These are phyloP conservation scores for Penicillium mononematosum DNA, from an alignment of 495 filamentous ascomycete species.

Conservation along the genomic window DNA sequence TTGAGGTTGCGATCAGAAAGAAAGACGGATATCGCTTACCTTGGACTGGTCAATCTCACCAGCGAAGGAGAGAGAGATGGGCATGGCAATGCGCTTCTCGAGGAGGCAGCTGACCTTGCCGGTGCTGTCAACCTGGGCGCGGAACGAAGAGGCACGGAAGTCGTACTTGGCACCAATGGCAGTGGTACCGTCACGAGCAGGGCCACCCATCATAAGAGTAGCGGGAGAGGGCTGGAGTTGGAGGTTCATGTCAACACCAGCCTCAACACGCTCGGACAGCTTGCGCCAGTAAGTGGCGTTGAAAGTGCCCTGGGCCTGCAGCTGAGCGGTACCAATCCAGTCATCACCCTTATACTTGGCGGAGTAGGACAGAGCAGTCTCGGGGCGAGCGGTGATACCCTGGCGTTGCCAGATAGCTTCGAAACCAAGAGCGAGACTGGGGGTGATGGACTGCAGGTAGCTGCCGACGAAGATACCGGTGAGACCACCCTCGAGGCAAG, in stretches of 20 bases:
- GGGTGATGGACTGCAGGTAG: slow-evolving; percentile 92
- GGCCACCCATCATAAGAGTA: slow-evolving; percentile 65
- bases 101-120: slow-evolving; percentile 90
- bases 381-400: slow-evolving; percentile 72
- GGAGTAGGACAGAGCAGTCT: slow-evolving; percentile 81
- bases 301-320: slow-evolving; percentile 79
- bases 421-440: slow-evolving; percentile 80
- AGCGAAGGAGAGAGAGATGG: slow-evolving; percentile 88
- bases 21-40: slow-evolving; percentile 53
- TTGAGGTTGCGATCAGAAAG: not conserved
- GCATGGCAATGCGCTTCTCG: slow-evolving; percentile 91
- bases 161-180: slow-evolving; percentile 97
- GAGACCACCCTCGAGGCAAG: slow-evolving; percentile 80
- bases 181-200: slow-evolving; percentile 80
- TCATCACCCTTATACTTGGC: slow-evolving; percentile 85
- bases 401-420: slow-evolving; percentile 92
- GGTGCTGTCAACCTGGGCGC: slow-evolving; percentile 91
- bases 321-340: slow-evolving; percentile 86
- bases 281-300: slow-evolving; percentile 94
- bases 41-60: slow-evolving; percentile 96
- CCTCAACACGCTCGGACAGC: slow-evolving; percentile 93
- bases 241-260: slow-evolving; percentile 91
- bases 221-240: slow-evolving; percentile 65
- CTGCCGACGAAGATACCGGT: slow-evolving; percentile 94
- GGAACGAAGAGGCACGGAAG: slow-evolving; percentile 90